Evolutionary conservation across 345 rosid genomes (phyloP).

Genomic region (Linum tenue): DNA sequence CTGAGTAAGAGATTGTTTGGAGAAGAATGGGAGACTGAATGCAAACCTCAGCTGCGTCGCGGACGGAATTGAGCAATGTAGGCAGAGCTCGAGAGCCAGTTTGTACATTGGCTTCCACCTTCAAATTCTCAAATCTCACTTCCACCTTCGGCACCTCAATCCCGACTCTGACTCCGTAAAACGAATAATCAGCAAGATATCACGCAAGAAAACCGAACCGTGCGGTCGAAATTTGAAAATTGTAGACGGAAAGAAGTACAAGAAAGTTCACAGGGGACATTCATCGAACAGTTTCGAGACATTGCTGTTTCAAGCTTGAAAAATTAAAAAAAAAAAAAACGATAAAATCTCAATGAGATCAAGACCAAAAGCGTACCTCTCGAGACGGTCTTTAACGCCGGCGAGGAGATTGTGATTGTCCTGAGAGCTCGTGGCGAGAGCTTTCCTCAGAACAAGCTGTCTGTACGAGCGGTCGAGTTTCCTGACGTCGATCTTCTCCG

Average conservation of each 20-base stretch:
- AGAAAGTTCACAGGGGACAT: neutral
- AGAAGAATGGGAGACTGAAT: too few relatives aligned
- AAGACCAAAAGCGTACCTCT: slow-evolving; percentile 27
- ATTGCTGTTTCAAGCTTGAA: neutral
- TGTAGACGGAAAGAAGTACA: neutral
- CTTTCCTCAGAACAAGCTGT: slow-evolving; percentile 62
- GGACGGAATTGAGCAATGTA: slow-evolving; percentile 60
- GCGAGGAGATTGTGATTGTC: slow-evolving; percentile 60
- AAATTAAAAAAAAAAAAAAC: too few relatives aligned
- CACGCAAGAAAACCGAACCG: neutral
- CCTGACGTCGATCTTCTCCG: slow-evolving; percentile 62
- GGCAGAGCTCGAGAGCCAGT: slow-evolving; percentile 80
- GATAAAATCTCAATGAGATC: too few relatives aligned
- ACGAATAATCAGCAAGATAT: too few relatives aligned
- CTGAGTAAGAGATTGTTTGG: too few relatives aligned
- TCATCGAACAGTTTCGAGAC: neutral
- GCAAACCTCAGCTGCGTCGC: slow-evolving; percentile 52
- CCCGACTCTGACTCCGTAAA: slow-evolving; percentile 44
- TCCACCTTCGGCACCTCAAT: slow-evolving; percentile 66
- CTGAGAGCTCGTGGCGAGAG: slow-evolving; percentile 75
- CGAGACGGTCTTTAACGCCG: slow-evolving; percentile 69
- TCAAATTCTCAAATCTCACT: slow-evolving; percentile 64
- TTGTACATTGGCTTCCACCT: slow-evolving; percentile 48
- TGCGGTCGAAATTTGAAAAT: neutral
- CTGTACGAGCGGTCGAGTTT: slow-evolving; percentile 49